These are phyloP conservation scores for Ophiocordyceps camponoti-saundersi DNA, from an alignment of 2,329 filamentous ascomycete genomes.

Conservation along the genomic window DNA sequence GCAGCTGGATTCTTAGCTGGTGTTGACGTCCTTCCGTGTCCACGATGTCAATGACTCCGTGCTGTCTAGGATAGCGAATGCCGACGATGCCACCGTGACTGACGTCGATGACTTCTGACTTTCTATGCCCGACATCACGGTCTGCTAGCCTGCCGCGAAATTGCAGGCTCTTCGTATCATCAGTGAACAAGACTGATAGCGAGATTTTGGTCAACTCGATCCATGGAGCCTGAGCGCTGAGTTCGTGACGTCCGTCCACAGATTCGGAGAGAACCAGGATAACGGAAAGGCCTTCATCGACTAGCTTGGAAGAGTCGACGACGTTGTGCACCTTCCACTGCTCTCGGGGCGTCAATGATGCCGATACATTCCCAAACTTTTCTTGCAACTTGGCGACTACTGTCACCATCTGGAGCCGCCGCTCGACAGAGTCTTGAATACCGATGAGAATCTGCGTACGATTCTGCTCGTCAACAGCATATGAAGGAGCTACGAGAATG, in stretches of 20 bases:
- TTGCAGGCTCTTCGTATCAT: slow-evolving; percentile 42
- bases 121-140: slow-evolving; percentile 31
- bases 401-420: slow-evolving; percentile 49
- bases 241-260: slow-evolving; percentile 42
- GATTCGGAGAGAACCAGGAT: slow-evolving; percentile 55
- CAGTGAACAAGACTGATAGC: slow-evolving; percentile 40
- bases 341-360: slow-evolving; percentile 22
- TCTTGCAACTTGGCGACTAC: slow-evolving; percentile 34
- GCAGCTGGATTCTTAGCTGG: slow-evolving; percentile 49
- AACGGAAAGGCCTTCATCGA: slow-evolving; percentile 48
- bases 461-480: slow-evolving; percentile 33
- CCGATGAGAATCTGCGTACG: slow-evolving; percentile 45
- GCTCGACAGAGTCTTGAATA: slow-evolving; percentile 52
- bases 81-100: slow-evolving; percentile 29
- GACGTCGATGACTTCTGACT: slow-evolving; percentile 27
- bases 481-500: slow-evolving; percentile 43
- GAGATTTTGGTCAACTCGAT: slow-evolving; percentile 50
- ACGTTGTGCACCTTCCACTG: slow-evolving; percentile 47
- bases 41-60: slow-evolving; percentile 47
- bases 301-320: slow-evolving; percentile 54
- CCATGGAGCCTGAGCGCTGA: slow-evolving; percentile 65
- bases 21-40: slow-evolving; percentile 47
- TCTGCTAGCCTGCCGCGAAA: slow-evolving; percentile 33
- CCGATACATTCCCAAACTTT: slow-evolving; percentile 11
- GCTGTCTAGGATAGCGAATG: slow-evolving; percentile 39